phyloP scores from a whole-genome alignment of 2,329 filamentous ascomycete species.

The Zalaria sp. region DNA sequence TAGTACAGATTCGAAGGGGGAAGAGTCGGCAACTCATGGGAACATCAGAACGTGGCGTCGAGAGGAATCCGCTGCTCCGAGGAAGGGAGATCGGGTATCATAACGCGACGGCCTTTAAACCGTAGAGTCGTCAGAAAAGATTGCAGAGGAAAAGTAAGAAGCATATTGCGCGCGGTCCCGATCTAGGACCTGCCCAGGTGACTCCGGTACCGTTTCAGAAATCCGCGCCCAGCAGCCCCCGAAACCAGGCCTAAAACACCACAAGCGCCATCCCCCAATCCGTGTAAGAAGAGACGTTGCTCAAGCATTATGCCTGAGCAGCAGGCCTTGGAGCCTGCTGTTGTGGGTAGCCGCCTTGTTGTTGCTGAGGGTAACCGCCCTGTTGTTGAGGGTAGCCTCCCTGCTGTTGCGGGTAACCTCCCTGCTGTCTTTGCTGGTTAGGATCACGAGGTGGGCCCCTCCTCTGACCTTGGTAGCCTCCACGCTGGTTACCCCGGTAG shows the following conservation, averaged over 20 bases:
- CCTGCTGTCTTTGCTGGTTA: slow-evolving; percentile 12
- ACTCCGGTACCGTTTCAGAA: not conserved
- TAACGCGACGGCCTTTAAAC: slow-evolving; percentile 1
- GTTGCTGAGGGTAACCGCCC: slow-evolving; percentile 13
- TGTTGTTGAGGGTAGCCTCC: slow-evolving; percentile 9
- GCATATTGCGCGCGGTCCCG: not conserved
- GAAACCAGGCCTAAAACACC: not conserved
- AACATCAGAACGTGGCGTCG: too few species aligned
- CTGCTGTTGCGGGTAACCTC: slow-evolving; percentile 10
- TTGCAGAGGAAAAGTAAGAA: not conserved
- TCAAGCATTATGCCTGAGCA: slow-evolving; percentile 14
- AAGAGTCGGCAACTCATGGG: too few species aligned
- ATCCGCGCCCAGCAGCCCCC: not conserved
- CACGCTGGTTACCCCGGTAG: slow-evolving; percentile 16
- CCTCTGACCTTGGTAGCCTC: slow-evolving; percentile 17
- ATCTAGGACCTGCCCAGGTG: not conserved
- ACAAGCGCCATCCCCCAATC: not conserved
- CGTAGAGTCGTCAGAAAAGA: not conserved
- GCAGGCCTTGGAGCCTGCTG: slow-evolving; percentile 11
- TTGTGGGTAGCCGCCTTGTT: slow-evolving; percentile 8
- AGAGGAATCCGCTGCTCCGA: too few species aligned
- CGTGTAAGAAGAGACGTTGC: not conserved
- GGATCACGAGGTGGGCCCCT: slow-evolving; percentile 16
- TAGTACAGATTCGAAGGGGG: too few species aligned
- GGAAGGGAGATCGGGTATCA: slow-evolving; percentile 3